Conservation (phyloP, 176 grass and related monocot species). For the Aegilops tauschii region DNA sequence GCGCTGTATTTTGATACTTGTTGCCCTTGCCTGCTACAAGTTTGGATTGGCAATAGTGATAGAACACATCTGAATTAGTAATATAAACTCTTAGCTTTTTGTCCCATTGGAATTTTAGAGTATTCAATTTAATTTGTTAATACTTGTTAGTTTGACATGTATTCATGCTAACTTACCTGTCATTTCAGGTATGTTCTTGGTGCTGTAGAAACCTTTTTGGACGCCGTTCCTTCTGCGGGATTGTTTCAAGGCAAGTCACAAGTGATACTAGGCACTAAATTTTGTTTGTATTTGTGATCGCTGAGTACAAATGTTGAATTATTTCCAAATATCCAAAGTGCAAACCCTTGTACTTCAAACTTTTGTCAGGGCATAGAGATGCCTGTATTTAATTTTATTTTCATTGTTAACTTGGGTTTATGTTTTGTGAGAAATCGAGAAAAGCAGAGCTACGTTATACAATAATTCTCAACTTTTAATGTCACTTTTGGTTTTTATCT, state of each 20-base stretch:
- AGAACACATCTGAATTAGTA: background rate
- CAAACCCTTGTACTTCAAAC: background rate
- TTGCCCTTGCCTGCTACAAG: background rate
- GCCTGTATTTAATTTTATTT: background rate
- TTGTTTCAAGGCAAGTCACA: conserved; percentile 71
- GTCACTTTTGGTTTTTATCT: background rate
- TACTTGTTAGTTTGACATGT: background rate
- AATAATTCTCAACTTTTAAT: background rate
- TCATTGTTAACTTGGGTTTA: background rate
- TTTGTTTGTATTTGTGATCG: background rate
- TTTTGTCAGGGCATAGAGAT: conserved; percentile 2
- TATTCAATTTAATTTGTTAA: background rate
- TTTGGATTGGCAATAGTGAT: conserved; percentile 5
- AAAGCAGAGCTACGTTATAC: background rate
- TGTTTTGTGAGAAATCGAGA: background rate
- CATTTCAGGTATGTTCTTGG: conserved; percentile 91
- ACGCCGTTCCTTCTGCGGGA: conserved; percentile 83
- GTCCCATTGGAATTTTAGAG: background rate
- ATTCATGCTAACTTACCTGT: background rate
- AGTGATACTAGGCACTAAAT: background rate
- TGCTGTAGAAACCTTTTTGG: conserved; percentile 98
- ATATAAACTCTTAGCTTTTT: background rate
- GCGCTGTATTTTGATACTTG: background rate
- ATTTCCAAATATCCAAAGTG: background rate
- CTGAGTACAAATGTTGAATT: background rate